Evolutionary conservation across 1,284 basidiomycete species (phyloP), one percentile per base, ranked within the genome.

Genomic region (Heterobasidion irregulare): DNA sequence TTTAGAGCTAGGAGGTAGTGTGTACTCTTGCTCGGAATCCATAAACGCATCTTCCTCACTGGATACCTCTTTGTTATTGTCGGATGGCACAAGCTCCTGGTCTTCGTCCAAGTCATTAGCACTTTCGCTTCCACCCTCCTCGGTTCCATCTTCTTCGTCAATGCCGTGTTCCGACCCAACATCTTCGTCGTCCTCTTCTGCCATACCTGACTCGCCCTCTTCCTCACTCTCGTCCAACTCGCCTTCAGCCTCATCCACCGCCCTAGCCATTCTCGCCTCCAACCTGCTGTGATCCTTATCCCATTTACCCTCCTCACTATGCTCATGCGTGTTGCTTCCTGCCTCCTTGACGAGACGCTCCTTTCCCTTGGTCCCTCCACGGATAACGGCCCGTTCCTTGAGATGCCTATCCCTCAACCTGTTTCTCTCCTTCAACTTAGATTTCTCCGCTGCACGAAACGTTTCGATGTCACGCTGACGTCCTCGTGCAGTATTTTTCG

Each of bases 1-100:
- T 57, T 66, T 64, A 36, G 55, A 53, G 7, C 61, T 61, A 10
- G 57, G 50, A 12, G 43, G 50, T 16, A 48, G 41, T 10, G 34
- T 19, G 8, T 32, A 41, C 19, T 57, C 55, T 19, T 57, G 55
- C 10, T 57, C 59, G 9, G 51, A 53, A 8, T 83, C 47, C 72
- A 77, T 61, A 2, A n/a, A 41, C 68, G 82, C 55, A 79, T 77
- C 82, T 73, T 81, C 49, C 19, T 50, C 53, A 15, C 80, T 47
- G 79, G 83, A 66, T 72, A 80, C 48, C 60, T 75, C 59, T 76
- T 78, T 60, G 60, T 75, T 69, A 16, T 50, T 18, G 45, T 60
- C 54, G 16, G 53, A 52, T 13, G 41, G 56, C 46, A 16, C 26
- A 19, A 49, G 50, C 15, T 56, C 56, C 2, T 43, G 33, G 12